Percentiles rank a stretch among this genome's conserved stretches.
phyloP scores from a whole-genome alignment of 192 early-diverging fungal species.

The Coemansia sp. region DNA sequence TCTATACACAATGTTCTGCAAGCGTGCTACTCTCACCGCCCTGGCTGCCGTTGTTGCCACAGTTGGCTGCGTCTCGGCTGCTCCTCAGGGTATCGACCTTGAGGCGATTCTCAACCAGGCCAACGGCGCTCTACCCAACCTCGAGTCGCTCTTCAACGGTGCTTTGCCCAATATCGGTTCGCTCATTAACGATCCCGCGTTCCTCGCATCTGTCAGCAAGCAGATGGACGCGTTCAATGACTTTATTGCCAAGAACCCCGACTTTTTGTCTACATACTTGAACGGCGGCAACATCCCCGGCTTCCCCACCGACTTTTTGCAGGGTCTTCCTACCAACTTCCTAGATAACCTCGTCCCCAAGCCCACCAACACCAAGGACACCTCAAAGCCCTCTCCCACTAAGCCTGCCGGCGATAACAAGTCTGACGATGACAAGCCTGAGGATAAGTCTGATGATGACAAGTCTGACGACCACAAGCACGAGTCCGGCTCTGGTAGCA shows the following conservation, averaged over 20 bases:
- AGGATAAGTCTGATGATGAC: background rate
- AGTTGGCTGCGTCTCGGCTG: constrained; percentile 11
- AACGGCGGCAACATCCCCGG: background rate
- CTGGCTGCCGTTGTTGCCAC: constrained; percentile 7
- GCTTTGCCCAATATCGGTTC: background rate
- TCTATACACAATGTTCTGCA: constrained; percentile 7
- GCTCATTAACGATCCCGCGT: constrained; percentile 14
- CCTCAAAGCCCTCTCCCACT: background rate
- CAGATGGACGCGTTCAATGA: constrained; percentile 9
- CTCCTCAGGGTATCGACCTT: constrained; percentile 16
- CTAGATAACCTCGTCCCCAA: background rate
- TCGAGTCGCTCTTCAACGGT: constrained; percentile 7
- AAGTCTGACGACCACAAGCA: background rate
- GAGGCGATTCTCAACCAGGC: constrained; percentile 3
- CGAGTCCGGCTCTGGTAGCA: background rate
- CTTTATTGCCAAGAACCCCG: constrained; percentile 12
- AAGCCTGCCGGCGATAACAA: background rate
- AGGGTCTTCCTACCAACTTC: background rate
- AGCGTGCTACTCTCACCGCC: background rate
- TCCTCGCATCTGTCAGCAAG: constrained; percentile 21
- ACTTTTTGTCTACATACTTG: background rate
- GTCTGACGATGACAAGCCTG: background rate
- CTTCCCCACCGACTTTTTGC: background rate
- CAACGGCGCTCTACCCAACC: background rate
- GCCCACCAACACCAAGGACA: background rate